phyloP scores from a whole-genome alignment of 306 rosid species.

The Medicago lupulina region DNA sequence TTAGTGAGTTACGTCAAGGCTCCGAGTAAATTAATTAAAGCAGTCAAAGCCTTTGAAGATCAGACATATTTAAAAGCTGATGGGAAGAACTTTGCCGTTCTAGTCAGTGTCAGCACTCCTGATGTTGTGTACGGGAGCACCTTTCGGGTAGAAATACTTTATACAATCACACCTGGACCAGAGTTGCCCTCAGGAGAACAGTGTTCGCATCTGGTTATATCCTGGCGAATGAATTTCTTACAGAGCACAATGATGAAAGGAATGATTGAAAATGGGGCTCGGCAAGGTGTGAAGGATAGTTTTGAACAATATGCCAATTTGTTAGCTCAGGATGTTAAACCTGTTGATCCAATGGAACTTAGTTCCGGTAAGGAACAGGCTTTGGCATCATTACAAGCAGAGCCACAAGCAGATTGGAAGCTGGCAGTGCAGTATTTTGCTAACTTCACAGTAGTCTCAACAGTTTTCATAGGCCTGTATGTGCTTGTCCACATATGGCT shows the following conservation, averaged over 20 bases:
- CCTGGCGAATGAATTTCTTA: conserved; percentile 90
- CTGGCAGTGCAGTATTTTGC: conserved; percentile 90
- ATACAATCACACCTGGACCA: conserved; percentile 80
- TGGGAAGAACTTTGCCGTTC: conserved; percentile 78
- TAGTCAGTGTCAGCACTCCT: conserved; percentile 74
- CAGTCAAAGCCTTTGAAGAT: conserved; percentile 83
- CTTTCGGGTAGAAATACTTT: conserved; percentile 77
- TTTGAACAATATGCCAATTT: conserved; percentile 75
- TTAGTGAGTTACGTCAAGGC: conserved; percentile 73
- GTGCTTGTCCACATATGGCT: conserved; percentile 83
- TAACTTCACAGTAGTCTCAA: conserved; percentile 70
- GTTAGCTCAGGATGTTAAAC: conserved; percentile 73
- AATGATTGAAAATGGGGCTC: conserved; percentile 92
- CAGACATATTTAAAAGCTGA: conserved; percentile 89
- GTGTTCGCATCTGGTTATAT: conserved; percentile 75
- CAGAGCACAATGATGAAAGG: conserved; percentile 98
- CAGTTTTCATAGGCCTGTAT: conserved; percentile 74
- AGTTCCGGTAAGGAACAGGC: conserved; percentile 80
- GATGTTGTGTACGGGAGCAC: conserved; percentile 86
- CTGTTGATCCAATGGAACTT: conserved; percentile 72
- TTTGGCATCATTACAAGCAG: conserved; percentile 86
- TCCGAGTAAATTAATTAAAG: conserved; percentile 78
- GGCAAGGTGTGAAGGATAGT: conserved; percentile 87
- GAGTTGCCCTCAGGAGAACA: conserved; percentile 85
- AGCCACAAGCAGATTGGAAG: conserved; percentile 85